A percentile compares a stretch with the other conserved stretches of the same genome.
phyloP scores from a whole-genome alignment of 139 green algal genomes.

The Chlorella sp. region DNA sequence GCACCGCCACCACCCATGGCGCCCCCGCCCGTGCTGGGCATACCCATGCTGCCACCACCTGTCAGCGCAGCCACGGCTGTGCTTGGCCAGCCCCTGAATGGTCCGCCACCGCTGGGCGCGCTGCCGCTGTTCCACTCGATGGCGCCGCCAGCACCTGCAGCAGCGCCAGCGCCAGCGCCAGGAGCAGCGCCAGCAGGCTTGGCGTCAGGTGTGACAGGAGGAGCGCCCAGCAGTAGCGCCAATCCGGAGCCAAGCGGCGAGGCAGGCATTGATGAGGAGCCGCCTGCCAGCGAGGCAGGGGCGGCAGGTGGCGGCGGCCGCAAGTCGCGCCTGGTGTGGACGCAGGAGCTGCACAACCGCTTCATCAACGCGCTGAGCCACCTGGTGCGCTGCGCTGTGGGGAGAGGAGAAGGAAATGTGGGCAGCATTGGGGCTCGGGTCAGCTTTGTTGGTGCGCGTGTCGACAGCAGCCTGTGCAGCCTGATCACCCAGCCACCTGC shows the following conservation, averaged over 20 bases:
- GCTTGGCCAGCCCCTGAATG: background rate
- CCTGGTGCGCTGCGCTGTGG: slow-evolving; percentile 50
- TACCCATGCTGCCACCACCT: slow-evolving; percentile 16
- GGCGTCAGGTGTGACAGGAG: background rate
- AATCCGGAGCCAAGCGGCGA: too few relatives aligned
- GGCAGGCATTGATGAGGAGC: background rate
- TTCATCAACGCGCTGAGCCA: slow-evolving; percentile 84
- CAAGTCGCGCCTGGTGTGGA: slow-evolving; percentile 77
- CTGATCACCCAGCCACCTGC: too few relatives aligned
- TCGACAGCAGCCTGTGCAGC: too few relatives aligned
- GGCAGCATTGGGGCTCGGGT: too few relatives aligned
- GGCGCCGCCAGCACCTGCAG: background rate
- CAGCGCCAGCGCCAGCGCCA: background rate
- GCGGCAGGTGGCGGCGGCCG: background rate
- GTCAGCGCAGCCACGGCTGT: background rate
- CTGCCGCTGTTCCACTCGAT: background rate
- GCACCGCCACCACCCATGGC: background rate
- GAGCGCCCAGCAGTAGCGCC: background rate
- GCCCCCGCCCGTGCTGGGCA: background rate
- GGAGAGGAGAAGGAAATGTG: background rate
- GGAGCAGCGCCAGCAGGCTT: background rate
- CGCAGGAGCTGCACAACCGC: slow-evolving; percentile 77
- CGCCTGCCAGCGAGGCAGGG: background rate
- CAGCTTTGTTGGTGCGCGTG: too few relatives aligned
- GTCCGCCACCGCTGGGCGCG: background rate